Evolutionary conservation across 768 basidiomycete genomes (phyloP).

Genomic region (Tulasnella sp.): DNA sequence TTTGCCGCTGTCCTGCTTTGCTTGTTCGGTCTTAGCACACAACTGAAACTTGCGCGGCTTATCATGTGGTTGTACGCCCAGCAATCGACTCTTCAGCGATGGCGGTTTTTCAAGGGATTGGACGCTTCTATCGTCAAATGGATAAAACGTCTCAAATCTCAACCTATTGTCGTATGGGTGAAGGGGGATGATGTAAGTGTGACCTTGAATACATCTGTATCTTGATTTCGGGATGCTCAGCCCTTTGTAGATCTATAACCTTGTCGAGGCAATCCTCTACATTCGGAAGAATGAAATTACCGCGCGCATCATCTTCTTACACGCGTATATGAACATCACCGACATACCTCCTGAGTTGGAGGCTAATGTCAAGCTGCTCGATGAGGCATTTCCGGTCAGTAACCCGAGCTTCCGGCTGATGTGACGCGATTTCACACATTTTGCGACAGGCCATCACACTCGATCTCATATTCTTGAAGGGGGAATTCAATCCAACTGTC

Average conservation of each 20-base stretch:
- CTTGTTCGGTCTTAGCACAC: conserved; percentile 43
- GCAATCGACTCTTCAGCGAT: conserved; percentile 33
- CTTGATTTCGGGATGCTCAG: not conserved
- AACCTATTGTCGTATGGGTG: conserved; percentile 49
- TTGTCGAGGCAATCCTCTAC: conserved; percentile 57
- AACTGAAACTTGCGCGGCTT: conserved; percentile 41
- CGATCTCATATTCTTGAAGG: conserved; percentile 13
- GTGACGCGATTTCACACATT: not conserved
- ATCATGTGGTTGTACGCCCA: conserved; percentile 57
- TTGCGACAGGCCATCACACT: not conserved
- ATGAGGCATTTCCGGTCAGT: conserved; percentile 46
- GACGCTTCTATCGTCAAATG: conserved; percentile 33
- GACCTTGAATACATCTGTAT: not conserved
- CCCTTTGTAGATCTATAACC: conserved; percentile 43
- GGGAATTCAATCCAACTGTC: conserved; percentile 10
- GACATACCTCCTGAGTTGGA: conserved; percentile 59
- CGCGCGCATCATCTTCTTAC: conserved; percentile 53
- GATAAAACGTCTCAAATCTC: conserved; percentile 39
- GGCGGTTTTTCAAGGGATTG: conserved; percentile 32
- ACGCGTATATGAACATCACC: conserved; percentile 44
- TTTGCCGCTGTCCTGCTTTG: conserved; percentile 38
- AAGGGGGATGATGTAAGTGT: conserved; percentile 52
- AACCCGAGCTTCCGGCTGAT: conserved; percentile 22
- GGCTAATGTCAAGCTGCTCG: conserved; percentile 55
- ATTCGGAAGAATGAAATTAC: conserved; percentile 61